Percentiles rank a stretch among this genome's conserved stretches.
These are phyloP conservation scores for Colletotrichum sojae DNA, from an alignment of 2,329 filamentous ascomycete genomes.

Conservation along the genomic window DNA sequence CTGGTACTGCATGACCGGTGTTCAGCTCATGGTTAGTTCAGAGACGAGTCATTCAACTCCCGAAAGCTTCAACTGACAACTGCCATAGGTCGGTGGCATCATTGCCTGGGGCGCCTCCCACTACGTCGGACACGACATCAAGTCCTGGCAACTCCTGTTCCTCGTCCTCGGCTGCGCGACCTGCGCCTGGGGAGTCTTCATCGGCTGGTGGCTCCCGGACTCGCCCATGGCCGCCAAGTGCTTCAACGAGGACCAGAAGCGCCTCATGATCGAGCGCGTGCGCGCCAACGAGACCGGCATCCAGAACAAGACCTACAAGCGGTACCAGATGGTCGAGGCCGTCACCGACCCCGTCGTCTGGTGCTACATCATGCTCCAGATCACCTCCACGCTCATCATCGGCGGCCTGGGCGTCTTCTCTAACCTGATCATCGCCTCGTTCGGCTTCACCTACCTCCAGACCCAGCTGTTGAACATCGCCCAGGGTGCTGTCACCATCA, in stretches of 20 bases:
- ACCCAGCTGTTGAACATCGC: conserved; percentile 65
- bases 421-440: conserved; percentile 72
- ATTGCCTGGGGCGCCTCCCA: conserved; percentile 71
- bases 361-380: conserved; percentile 71
- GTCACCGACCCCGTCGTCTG: conserved; percentile 66
- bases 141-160: conserved; percentile 66
- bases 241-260: conserved; percentile 75
- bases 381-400: conserved; percentile 75
- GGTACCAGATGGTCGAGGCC: conserved; percentile 72
- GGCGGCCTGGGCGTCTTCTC: conserved; percentile 76
- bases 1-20: conserved; percentile 75
- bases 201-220: conserved; percentile 71
- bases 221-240: conserved; percentile 68
- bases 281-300: conserved; percentile 83
- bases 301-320: conserved; percentile 78
- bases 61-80: neutral
- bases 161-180: conserved; percentile 75
- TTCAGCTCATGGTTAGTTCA: conserved; percentile 61
- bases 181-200: conserved; percentile 67
- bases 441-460: conserved; percentile 71
- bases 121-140: conserved; percentile 53
- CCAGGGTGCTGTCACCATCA: conserved; percentile 63
- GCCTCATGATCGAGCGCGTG: conserved; percentile 79
- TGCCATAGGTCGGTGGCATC: conserved; percentile 59
- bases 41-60: no score